Conservation (phyloP, 2,329 filamentous ascomycete genomes). For the Aphanocladium album region DNA sequence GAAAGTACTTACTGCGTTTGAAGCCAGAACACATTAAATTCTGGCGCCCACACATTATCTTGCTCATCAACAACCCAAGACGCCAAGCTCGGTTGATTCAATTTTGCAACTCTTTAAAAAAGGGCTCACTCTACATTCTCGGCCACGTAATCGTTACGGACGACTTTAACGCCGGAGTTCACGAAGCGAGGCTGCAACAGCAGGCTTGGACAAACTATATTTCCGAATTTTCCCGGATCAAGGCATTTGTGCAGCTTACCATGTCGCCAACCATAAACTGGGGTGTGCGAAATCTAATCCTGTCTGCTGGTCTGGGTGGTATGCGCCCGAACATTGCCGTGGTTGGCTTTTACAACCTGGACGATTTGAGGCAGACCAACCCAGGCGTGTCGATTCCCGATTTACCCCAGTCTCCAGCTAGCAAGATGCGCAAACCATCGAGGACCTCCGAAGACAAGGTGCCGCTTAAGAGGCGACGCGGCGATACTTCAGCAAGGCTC, state of each 20-base stretch:
- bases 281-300: constrained; percentile 76
- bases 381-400: constrained; percentile 55
- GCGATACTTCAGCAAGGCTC: constrained; percentile 51
- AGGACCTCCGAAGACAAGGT: constrained; percentile 28
- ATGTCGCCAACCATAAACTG: constrained; percentile 80
- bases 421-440: constrained; percentile 25
- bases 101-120: constrained; percentile 89
- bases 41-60: constrained; percentile 82
- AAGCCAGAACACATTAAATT: constrained; percentile 89
- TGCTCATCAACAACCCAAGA: constrained; percentile 79
- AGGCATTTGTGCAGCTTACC: constrained; percentile 82
- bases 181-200: constrained; percentile 77
- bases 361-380: constrained; percentile 61
- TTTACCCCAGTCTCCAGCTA: constrained; percentile 32
- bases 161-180: constrained; percentile 72
- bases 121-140: constrained; percentile 77
- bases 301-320: constrained; percentile 76
- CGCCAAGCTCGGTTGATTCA: constrained; percentile 78
- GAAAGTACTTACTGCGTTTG: constrained; percentile 80
- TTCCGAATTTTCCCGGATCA: constrained; percentile 73
- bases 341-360: constrained; percentile 73
- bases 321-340: constrained; percentile 89
- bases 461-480: constrained; percentile 35
- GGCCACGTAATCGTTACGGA: constrained; percentile 84
- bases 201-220: constrained; percentile 82